Conservation (phyloP, 106 monocot species). For the Allium sativum region DNA sequence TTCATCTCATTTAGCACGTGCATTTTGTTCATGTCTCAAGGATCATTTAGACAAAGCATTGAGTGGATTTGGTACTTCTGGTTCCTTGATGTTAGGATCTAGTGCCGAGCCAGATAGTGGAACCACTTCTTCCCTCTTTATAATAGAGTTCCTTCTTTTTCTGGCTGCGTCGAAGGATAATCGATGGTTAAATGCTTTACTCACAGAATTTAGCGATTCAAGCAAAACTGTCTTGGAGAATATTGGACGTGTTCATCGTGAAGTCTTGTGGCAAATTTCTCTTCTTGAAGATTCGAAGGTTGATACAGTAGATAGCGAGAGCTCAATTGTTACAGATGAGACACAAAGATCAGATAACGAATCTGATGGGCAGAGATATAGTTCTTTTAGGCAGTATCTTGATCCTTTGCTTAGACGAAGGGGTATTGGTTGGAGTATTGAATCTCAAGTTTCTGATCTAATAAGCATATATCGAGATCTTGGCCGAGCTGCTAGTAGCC, state of each 20-base stretch:
- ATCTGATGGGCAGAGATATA: conserved; percentile 59
- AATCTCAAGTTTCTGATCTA: conserved; percentile 94
- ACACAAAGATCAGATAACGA: conserved; percentile 37
- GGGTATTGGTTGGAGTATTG: conserved; percentile 74
- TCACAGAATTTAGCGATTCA: conserved; percentile 87
- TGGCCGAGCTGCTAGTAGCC: conserved; percentile 45
- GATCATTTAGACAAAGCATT: conserved; percentile 76
- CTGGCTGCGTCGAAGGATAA: conserved; percentile 93
- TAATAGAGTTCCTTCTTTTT: conserved; percentile 92
- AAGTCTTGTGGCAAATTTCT: conserved; percentile 87
- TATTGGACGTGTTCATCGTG: conserved; percentile 79
- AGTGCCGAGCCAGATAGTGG: conserved; percentile 24
- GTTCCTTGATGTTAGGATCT: conserved; percentile 30
- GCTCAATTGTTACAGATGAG: conserved; percentile 29
- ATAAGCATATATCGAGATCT: conserved; percentile 90
- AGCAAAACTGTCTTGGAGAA: conserved; percentile 80
- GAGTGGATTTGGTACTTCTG: conserved; percentile 36
- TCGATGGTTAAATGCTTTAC: conserved; percentile 85
- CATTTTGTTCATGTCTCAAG: conserved; percentile 69
- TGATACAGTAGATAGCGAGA: conserved; percentile 29
- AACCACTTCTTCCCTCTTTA: conserved; percentile 81
- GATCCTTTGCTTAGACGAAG: conserved; percentile 85
- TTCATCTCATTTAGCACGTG: conserved; percentile 67
- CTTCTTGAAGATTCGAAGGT: conserved; percentile 77
- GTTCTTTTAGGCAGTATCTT: conserved; percentile 71